Base-by-base conservation (phyloP, 2,329 filamentous ascomycete species). In the Aspergillus calidoustus region DNA sequence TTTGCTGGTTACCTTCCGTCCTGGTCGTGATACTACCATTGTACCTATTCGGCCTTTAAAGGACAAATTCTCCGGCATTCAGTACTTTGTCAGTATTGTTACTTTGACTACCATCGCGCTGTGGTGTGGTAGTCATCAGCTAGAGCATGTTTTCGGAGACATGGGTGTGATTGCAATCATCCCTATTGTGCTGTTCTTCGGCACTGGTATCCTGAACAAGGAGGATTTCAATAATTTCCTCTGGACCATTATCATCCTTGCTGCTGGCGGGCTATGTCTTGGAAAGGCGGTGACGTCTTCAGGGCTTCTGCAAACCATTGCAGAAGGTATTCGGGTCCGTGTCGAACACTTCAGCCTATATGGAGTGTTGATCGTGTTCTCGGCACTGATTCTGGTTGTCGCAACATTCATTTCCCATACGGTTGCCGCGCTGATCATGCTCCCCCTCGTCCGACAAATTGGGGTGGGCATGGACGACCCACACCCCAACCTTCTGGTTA, bases 221-320 rank as follows among this genome's bases (percentile, higher is more conserved):
- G 95, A 98, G 79, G 95, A 99, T 79, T 99, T 99, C 76, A 99
- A 99, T 83, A 99, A 99, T 78, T 99, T 99, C 78, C 90, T 97
- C 44, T 99, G 95, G 95, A 99, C 96, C 22, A 99, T 99, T 78
- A 97, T 99, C 78, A 98, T 99, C 72, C 89, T 99, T 22, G 95
- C 95, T 0, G 94, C 95, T 0, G 95, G 95, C 51, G 95, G 95
- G 7, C 81, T 99, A 38, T 93, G 93, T 1, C 87, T 99, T 0
- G 95, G 95, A 60, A 97, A 96, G 76, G 91, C 94, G 0, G 95
- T 99, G 61, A 94, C 93, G 66, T 95, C 92, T 0, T 98, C 94
- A 0, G 95, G 95, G 1, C 84, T 99, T 11, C 83, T 99, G 34
- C 91, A 96, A 74, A 96, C 93, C 0, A 90, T 99, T 54, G 95